phyloP scores from a whole-genome alignment of 75 land plant genomes.

The Picea glauca region DNA sequence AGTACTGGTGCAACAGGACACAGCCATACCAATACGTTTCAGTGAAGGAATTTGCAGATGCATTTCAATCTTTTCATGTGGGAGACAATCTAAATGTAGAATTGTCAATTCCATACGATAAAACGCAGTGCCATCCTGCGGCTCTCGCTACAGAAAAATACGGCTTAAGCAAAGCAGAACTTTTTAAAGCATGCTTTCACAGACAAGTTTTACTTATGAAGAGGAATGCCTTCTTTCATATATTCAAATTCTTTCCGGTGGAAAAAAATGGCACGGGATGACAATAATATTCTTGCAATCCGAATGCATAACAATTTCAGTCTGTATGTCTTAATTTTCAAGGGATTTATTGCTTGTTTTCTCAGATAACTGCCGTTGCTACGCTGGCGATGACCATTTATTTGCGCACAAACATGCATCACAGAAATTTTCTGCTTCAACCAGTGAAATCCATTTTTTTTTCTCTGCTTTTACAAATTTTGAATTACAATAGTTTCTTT shows the following conservation, averaged over 20 bases:
- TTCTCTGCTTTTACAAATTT: too few species aligned
- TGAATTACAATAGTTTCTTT: too few species aligned
- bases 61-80: slow-evolving; percentile 48
- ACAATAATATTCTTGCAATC: too few species aligned
- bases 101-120: slow-evolving; percentile 53
- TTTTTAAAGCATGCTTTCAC: slow-evolving; percentile 67
- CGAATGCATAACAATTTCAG: too few species aligned
- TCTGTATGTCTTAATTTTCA: too few species aligned
- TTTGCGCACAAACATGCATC: slow-evolving; percentile 41
- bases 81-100: slow-evolving; percentile 42
- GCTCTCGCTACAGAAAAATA: slow-evolving; percentile 64
- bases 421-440: neutral
- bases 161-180: slow-evolving; percentile 51
- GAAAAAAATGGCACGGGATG: neutral
- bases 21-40: slow-evolving; percentile 57
- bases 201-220: slow-evolving; percentile 73
- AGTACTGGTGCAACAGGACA: slow-evolving; percentile 65
- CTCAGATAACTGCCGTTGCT: slow-evolving; percentile 17
- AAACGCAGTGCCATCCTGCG: slow-evolving; percentile 58
- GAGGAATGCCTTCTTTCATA: slow-evolving; percentile 65
- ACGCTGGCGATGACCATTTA: slow-evolving; percentile 43
- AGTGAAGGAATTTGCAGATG: slow-evolving; percentile 53
- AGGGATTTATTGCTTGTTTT: too few species aligned
- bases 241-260: slow-evolving; percentile 65
- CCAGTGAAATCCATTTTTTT: too few species aligned